Percentiles rank a stretch among this genome's conserved stretches.
phyloP scores from a whole-genome alignment of 2,329 filamentous ascomycete species.

The Fusarium mundagurra region DNA sequence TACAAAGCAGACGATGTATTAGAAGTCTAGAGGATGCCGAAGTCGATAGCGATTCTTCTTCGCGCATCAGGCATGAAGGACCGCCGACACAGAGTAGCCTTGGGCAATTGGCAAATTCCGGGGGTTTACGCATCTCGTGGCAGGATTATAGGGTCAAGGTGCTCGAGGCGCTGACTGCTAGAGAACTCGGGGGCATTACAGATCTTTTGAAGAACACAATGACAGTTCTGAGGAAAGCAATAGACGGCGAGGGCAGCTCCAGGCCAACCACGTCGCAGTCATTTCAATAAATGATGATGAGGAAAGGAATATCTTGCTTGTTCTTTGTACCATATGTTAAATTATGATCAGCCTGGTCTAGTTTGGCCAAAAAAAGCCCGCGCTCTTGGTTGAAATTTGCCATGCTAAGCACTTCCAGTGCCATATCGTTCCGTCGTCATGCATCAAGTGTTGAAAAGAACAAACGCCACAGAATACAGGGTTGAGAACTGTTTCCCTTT shows the following conservation, averaged over 20 bases:
- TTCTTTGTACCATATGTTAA: background rate
- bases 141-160: conserved; percentile 80
- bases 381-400: background rate
- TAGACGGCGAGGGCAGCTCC: conserved; percentile 44
- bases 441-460: conserved; percentile 44
- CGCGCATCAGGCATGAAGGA: conserved; percentile 66
- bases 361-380: conserved; percentile 41
- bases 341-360: conserved; percentile 37
- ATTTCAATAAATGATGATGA: background rate
- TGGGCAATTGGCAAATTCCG: conserved; percentile 67
- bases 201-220: conserved; percentile 84
- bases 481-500: conserved; percentile 47
- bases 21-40: conserved; percentile 67
- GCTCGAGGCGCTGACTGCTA: conserved; percentile 71
- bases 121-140: conserved; percentile 75
- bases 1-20: conserved; percentile 65
- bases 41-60: conserved; percentile 49
- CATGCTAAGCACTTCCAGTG: conserved; percentile 2
- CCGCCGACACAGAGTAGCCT: conserved; percentile 77
- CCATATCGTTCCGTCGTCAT: conserved; percentile 11
- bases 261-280: conserved; percentile 27
- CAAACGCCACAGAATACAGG: conserved; percentile 43
- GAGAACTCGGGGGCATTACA: conserved; percentile 72
- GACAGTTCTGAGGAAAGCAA: conserved; percentile 72
- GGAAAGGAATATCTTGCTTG: background rate